These are phyloP conservation scores for Neurospora sp. DNA, from an alignment of 495 filamentous ascomycete species.

Conservation along the genomic window DNA sequence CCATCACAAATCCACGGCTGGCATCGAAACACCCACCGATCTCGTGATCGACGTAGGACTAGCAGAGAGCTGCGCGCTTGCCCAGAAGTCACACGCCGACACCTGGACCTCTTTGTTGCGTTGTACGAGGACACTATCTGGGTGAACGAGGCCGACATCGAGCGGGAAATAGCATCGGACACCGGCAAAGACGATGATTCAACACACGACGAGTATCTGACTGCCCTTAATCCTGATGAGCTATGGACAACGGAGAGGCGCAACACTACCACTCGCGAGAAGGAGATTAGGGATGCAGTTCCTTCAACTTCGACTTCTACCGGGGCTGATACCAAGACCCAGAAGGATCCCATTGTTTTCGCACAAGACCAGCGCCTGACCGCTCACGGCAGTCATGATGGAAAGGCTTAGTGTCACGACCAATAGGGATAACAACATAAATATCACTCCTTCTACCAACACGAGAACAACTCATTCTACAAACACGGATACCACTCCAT, in stretches of 20 bases:
- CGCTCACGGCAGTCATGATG: background rate
- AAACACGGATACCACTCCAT: background rate
- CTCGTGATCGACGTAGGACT: background rate
- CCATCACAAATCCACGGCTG: background rate
- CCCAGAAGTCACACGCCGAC: background rate
- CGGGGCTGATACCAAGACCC: background rate
- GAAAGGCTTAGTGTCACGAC: background rate
- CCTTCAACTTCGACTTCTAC: background rate
- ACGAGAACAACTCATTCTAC: background rate
- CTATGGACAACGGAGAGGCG: background rate
- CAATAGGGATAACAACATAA: background rate
- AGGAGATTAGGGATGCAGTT: background rate
- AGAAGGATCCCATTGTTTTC: too few relatives aligned
- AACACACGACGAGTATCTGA: background rate
- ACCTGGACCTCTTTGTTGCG: background rate
- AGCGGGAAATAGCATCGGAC: background rate
- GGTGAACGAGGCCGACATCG: background rate
- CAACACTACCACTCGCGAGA: background rate
- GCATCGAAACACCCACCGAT: background rate
- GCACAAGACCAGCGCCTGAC: background rate
- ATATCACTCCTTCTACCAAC: background rate
- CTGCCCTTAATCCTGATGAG: background rate
- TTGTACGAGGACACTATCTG: background rate
- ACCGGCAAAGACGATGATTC: fast-evolving
- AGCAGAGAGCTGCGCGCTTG: background rate